phyloP scores from a whole-genome alignment of 2,329 filamentous ascomycete genomes.

The Scedosporium minutisporum region DNA sequence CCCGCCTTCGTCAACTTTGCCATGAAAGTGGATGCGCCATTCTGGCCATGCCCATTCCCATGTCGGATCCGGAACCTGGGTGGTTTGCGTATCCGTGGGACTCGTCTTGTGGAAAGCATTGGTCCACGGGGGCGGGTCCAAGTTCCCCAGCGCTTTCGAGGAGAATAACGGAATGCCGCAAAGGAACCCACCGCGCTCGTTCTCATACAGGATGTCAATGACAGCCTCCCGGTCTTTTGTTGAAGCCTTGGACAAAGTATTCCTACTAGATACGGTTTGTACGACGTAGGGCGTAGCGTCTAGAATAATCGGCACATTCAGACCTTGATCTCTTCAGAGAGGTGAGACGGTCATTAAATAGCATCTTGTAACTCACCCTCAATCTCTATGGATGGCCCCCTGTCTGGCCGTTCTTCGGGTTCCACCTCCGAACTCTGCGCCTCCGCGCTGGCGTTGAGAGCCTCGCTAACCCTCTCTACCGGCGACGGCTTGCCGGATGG shows the following conservation, averaged over 20 bases:
- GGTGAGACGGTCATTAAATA: not conserved
- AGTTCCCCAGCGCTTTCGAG: constrained; percentile 68
- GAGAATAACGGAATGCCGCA: constrained; percentile 91
- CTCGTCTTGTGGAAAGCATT: constrained; percentile 54
- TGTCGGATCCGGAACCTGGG: constrained; percentile 85
- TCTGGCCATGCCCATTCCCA: constrained; percentile 81
- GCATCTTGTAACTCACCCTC: not conserved
- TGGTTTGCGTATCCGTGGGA: constrained; percentile 64
- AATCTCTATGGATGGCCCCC: constrained; percentile 1
- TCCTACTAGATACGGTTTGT: not conserved
- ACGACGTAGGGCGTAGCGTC: not conserved
- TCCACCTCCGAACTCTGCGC: not conserved
- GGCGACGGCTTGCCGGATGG: not conserved
- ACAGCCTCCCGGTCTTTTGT: constrained; percentile 33
- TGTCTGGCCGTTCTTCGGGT: not conserved
- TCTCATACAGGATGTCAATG: constrained; percentile 89
- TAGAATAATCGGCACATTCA: not conserved
- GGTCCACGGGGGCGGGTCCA: constrained; percentile 83
- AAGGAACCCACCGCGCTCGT: constrained; percentile 81
- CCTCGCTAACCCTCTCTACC: not conserved
- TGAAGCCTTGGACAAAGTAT: not conserved
- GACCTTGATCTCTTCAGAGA: not conserved
- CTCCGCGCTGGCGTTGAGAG: not conserved
- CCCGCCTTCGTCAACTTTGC: constrained; percentile 76
- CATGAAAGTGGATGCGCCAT: constrained; percentile 60